Evolutionary conservation across 1,139 yeast genomes (phyloP), one percentile per base, ranked within the genome.

Genomic region (Sugiyamaella xylanicola): DNA sequence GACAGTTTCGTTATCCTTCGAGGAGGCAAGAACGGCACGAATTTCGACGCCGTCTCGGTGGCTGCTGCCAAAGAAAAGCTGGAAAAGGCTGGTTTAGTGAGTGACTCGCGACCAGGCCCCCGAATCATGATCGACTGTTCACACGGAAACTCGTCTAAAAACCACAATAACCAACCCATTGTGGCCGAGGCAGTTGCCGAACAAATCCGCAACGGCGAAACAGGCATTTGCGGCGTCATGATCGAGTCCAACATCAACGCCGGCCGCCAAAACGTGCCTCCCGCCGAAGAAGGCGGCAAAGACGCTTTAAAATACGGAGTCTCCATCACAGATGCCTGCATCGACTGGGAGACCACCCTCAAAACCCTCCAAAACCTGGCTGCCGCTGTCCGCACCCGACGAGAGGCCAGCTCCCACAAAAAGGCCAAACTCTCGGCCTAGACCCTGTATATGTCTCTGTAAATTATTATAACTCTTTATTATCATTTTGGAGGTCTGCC

Each of bases 121-220:
- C 82, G 95, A 73, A 87, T 93, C 69, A 93, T 93, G 98, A 85
- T 93, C 60, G 99, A 93, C 74, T 93, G 98, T 72, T 91, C 97
- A 42, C 99, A 93, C 70, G 99, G 97, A 61, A 93, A 93, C 77
- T 89, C 97, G 49, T 83, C 79, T 69, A 93, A 93, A 73, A 85
- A 93, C 74, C 92, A 84, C 80, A 82, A 80, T 68, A 93, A 93
- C 75, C 99, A 93, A 77, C 97, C 98, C 48, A 82, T 81, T 72
- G 99, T 92, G n/a, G 91, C 96, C 19, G 80, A 82, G 19, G 82
- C 77, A 53, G 82, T 93, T 56, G 91, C 92, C 58, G 83, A 83
- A 56, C 99, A 93, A 74, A 72, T 93, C 48, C 73, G 80, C 16
- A 78, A 75, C n/a, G 99, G 99, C 61, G 87, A 86, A 66, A 79